A percentile compares a stretch with the other conserved stretches of the same genome.
phyloP scores from a whole-genome alignment of 2,329 filamentous ascomycete species.

The Pyrenophora graminea region DNA sequence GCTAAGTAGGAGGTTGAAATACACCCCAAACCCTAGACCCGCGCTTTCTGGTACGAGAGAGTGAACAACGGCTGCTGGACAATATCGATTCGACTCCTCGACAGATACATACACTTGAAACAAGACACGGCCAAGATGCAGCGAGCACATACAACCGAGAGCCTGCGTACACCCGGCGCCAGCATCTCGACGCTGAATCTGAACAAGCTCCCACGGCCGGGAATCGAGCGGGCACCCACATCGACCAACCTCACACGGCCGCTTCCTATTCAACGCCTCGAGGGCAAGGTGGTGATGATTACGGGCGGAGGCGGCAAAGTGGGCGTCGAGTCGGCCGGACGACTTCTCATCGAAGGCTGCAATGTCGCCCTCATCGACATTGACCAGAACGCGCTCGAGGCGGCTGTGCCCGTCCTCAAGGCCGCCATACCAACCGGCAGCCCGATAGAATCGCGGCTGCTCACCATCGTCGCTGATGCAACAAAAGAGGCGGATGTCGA shows the following conservation, averaged over 20 bases:
- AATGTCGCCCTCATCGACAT: slow-evolving; percentile 46
- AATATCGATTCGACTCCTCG: background rate
- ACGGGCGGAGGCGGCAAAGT: slow-evolving; percentile 41
- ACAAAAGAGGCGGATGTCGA: slow-evolving; percentile 41
- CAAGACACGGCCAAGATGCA: slow-evolving; percentile 2
- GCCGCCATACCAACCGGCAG: slow-evolving; percentile 32
- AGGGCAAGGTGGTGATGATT: slow-evolving; percentile 40
- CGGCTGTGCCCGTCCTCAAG: slow-evolving; percentile 30
- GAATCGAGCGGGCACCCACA: slow-evolving; percentile 33
- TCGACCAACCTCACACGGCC: slow-evolving; percentile 33
- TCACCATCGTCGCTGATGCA: slow-evolving; percentile 43
- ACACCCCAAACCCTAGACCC: background rate
- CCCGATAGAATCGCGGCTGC: slow-evolving; percentile 30
- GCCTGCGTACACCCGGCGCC: slow-evolving; percentile 13
- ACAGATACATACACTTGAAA: background rate
- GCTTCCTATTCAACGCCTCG: slow-evolving; percentile 37
- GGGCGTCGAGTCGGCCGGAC: slow-evolving; percentile 42
- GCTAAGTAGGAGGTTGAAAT: background rate
- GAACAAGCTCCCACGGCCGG: slow-evolving; percentile 29
- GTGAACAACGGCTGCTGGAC: slow-evolving; percentile 14
- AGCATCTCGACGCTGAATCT: slow-evolving; percentile 32
- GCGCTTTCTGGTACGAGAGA: background rate
- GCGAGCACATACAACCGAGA: slow-evolving; percentile 11
- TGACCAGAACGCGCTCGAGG: slow-evolving; percentile 32
- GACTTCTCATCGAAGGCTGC: slow-evolving; percentile 45